Evolutionary conservation across 83 land plant genomes (phyloP).

Genomic region (Larix sibirica): DNA sequence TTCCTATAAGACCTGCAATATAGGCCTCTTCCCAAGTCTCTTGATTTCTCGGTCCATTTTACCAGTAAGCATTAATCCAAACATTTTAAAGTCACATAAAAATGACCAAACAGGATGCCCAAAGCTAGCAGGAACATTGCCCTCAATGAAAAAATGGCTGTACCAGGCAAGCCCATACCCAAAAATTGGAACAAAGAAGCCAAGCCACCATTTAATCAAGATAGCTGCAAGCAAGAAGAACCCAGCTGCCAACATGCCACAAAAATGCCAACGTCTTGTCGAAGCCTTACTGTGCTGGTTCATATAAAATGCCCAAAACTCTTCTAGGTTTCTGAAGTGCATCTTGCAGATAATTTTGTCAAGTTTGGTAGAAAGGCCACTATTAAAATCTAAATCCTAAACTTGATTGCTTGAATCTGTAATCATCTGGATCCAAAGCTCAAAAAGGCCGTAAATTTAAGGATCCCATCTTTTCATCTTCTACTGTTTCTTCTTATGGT

Average conservation of each 20-base stretch:
- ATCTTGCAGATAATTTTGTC: slow-evolving; percentile 22
- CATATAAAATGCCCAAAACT: slow-evolving; percentile 90
- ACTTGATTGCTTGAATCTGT: not conserved
- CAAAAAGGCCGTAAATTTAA: not conserved
- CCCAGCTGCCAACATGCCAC: slow-evolving; percentile 65
- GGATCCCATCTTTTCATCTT: not conserved
- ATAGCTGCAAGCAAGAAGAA: slow-evolving; percentile 46
- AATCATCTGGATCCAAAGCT: not conserved
- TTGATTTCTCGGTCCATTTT: slow-evolving; percentile 88
- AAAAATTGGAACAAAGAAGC: slow-evolving; percentile 56
- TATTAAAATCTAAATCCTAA: not conserved
- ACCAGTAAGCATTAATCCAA: slow-evolving; percentile 87
- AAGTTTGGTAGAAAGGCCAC: not conserved
- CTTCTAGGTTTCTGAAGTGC: slow-evolving; percentile 90
- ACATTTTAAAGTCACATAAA: slow-evolving; percentile 85
- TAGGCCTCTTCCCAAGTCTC: slow-evolving; percentile 80
- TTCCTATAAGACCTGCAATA: slow-evolving; percentile 45
- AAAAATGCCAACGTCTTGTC: slow-evolving; percentile 91
- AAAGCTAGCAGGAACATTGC: slow-evolving; percentile 78
- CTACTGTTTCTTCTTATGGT: not conserved
- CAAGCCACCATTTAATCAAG: slow-evolving; percentile 54
- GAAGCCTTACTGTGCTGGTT: slow-evolving; percentile 89
- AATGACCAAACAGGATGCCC: slow-evolving; percentile 90
- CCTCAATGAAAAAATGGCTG: slow-evolving; percentile 92
- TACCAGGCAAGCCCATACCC: slow-evolving; percentile 93